phyloP scores from a whole-genome alignment of 2,329 filamentous ascomycete genomes.

The Curvularia spicifera region DNA sequence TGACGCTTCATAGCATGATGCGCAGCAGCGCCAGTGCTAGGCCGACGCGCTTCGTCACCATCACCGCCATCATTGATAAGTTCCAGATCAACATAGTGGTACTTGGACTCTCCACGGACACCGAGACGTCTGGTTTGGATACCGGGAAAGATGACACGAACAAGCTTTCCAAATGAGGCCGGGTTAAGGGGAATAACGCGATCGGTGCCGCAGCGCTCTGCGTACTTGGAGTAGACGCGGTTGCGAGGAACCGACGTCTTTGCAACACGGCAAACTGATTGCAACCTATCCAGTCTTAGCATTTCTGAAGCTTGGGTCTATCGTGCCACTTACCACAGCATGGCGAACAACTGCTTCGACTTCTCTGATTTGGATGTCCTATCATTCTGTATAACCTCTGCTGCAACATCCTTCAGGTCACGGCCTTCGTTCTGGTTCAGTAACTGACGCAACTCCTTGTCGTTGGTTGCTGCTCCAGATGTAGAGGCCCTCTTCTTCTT shows the following conservation, averaged over 20 bases:
- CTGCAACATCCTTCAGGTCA: constrained; percentile 72
- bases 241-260: constrained; percentile 90
- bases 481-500: constrained; percentile 64
- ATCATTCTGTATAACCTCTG: constrained; percentile 78
- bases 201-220: constrained; percentile 88
- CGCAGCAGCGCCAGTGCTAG: constrained; percentile 30
- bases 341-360: constrained; percentile 84
- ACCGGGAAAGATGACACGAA: constrained; percentile 93
- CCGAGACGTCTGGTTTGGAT: constrained; percentile 91
- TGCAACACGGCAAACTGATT: constrained; percentile 71
- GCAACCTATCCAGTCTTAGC: constrained; percentile 65
- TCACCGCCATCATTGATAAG: constrained; percentile 55
- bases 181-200: constrained; percentile 95
- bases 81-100: constrained; percentile 76
- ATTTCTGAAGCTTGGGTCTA: neutral
- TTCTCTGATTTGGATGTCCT: constrained; percentile 81
- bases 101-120: constrained; percentile 96
- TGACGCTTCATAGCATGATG: constrained; percentile 41
- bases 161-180: constrained; percentile 95
- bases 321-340: constrained; percentile 72
- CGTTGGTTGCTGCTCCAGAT: constrained; percentile 77
- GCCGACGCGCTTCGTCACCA: constrained; percentile 31
- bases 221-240: constrained; percentile 94
- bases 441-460: constrained; percentile 78
- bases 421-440: constrained; percentile 73